phyloP scores from a whole-genome alignment of 306 rosid genomes.

The Lathyrus aphaca region DNA sequence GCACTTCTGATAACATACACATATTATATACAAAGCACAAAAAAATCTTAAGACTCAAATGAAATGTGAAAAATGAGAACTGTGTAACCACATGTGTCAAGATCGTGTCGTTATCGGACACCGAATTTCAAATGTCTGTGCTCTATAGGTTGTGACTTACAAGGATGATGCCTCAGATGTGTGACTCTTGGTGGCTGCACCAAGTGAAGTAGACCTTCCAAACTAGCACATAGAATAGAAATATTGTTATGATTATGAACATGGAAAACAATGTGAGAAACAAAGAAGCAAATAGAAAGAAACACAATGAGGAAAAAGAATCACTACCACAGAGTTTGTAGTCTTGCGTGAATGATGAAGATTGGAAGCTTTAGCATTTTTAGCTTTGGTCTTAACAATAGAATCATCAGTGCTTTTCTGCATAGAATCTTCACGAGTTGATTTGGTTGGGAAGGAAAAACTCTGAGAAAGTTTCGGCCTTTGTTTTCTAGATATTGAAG shows the following conservation, averaged over 20 bases:
- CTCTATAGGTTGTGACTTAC: constrained; percentile 47
- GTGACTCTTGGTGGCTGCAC: constrained; percentile 44
- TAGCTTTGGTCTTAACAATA: constrained; percentile 49
- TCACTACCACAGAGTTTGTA: constrained; percentile 55
- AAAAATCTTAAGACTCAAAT: too few relatives aligned
- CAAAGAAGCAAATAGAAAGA: constrained; percentile 22
- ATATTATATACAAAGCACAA: too few relatives aligned
- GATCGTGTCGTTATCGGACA: too few relatives aligned
- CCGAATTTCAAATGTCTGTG: not conserved
- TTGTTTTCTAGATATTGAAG: constrained; percentile 51
- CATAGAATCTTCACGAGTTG: constrained; percentile 52
- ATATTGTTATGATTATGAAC: constrained; percentile 22
- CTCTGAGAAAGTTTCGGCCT: constrained; percentile 71
- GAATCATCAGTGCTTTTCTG: constrained; percentile 70
- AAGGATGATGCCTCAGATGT: constrained; percentile 48
- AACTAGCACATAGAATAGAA: constrained; percentile 49
- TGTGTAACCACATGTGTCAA: too few relatives aligned
- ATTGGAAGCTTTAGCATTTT: constrained; percentile 43
- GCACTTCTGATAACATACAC: constrained; percentile 50
- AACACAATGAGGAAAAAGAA: not conserved
- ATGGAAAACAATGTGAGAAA: constrained; percentile 32
- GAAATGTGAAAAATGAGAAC: too few relatives aligned
- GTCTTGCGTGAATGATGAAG: constrained; percentile 50
- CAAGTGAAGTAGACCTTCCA: constrained; percentile 56
- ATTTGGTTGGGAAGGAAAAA: constrained; percentile 73